Evolutionary conservation across 805 yeast species (phyloP), one percentile per base, ranked within the genome.

Genomic region (Groenewaldozyma tartarivorans): DNA sequence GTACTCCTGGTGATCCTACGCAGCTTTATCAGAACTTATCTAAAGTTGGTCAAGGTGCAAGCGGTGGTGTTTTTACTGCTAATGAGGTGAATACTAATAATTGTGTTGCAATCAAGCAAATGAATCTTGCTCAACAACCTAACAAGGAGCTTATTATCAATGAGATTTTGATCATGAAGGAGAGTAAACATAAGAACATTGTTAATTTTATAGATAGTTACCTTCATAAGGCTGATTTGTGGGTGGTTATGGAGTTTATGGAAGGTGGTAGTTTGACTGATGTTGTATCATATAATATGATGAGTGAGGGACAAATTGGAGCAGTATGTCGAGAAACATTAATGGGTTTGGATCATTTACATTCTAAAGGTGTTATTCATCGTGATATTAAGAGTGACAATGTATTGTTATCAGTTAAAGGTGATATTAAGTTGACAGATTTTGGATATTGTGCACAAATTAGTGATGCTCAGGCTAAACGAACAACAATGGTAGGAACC

Each of bases 191-290:
- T 63, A 80, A 82, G 46, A 92, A 92, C 58, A 92, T 92, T 62
- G 98, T 92, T 44, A 92, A 90, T 59, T 92, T 85, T 62, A 64
- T 92, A 45, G 97, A 90, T 56, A 86, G 96, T 1, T 94, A 85
- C 55, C 64, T 90, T 47, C 47, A 47, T 16, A 72, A 87, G 41
- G 85, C 86, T 3, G 96, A 92, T 55, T 68, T 92, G 45, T 90
- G 97, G 96, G 98, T 92, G n/a, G 83, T 94, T 24, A 92, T 92
- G 99, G 99, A 92, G 62, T 94, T 79, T 60, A 92, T 92, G 99
- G 96, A 94, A 64, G 98, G 98, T 41, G 99, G 99, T 1, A 83
- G 96, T 3, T 67, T 92, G 51, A 92, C 97, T 0, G 98, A 92
- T 64, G 84, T 94, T 32, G 88, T 94, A 55, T 95, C 87, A 42